Base-by-base conservation (phyloP, 83 land plant species). In the Picea mariana region DNA sequence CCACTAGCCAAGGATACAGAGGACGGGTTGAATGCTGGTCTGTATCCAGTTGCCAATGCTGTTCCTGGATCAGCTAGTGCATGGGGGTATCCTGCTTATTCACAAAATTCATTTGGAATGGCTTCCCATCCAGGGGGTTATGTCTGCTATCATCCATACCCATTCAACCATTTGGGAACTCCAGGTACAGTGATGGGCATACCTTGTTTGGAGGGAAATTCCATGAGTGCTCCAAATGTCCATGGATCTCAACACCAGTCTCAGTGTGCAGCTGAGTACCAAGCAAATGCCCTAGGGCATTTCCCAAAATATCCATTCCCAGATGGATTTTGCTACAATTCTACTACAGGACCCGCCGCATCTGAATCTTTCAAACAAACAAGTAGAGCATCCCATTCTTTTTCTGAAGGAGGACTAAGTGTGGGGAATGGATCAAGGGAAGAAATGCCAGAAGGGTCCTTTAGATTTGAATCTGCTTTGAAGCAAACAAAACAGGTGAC, bases 51-150 rank as follows among this genome's bases (percentile, higher is more conserved):
- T 40, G 76, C 23, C 1, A 8, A 55, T 9, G 20, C n/a, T 72
- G 31, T 40, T 34, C 23, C 52, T 17, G 55, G 55, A 38, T 72
- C 76, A 6, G 76, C 76, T 40, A 72, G 76, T 72, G 52, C 76
- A 44, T 72, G 76, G 76, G 76, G 76, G 23, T 72, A 72, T 72
- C 76, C 55, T 38, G 76, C 76, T 72, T 72, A 72, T 42, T 21
- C 23, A 72, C 76, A 72, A 72, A 42, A 72, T 44, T 49, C 47
- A 42, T 20, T 17, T 72, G 76, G 52, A 72, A 42, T 72, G 76
- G 9, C 76, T n/a, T 34, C 52, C 12, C 55, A 17, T 72, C 76
- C 76, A 40, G 55, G 76, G 76, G 42, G 24, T 13, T 42, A 72
- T 72, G 76, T 44, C 4, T 72, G 38, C 44, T 72, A 72, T 72